phyloP scores from a whole-genome alignment of 768 basidiomycete genomes.

The Cystofilobasidium ferigula region DNA sequence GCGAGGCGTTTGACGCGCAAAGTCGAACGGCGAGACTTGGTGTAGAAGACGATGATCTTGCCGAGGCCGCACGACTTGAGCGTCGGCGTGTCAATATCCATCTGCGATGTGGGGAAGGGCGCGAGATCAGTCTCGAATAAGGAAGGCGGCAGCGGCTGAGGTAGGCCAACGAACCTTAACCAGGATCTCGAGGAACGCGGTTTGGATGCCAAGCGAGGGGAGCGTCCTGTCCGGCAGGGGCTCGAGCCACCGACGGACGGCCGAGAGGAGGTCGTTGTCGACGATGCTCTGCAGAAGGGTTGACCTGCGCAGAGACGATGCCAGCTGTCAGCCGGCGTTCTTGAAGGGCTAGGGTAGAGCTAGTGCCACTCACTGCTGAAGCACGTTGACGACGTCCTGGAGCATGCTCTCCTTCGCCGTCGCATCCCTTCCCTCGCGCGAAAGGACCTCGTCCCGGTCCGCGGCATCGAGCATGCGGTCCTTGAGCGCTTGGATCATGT shows the following conservation, averaged over 20 bases:
- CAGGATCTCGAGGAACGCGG: conserved; percentile 72
- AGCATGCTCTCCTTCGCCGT: conserved; percentile 71
- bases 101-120: conserved; percentile 36
- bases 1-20: conserved; percentile 70
- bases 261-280: conserved; percentile 87
- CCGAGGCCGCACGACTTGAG: conserved; percentile 87
- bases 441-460: conserved; percentile 68
- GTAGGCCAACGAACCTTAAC: conserved; percentile 44
- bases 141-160: not conserved
- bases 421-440: conserved; percentile 68
- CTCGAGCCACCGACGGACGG: conserved; percentile 81
- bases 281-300: conserved; percentile 82
- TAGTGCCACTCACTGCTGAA: conserved; percentile 79
- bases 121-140: not conserved
- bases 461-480: conserved; percentile 79
- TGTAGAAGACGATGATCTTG: conserved; percentile 85
- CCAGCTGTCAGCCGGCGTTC: no score
- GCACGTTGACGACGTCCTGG: conserved; percentile 78
- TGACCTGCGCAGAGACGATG: no score
- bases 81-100: conserved; percentile 82
- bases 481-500: conserved; percentile 77
- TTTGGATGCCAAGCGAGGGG: conserved; percentile 90
- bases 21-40: conserved; percentile 81
- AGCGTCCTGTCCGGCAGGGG: conserved; percentile 85
- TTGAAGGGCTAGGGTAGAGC: no score